Conservation (phyloP, 2,329 filamentous ascomycete species). For the Talaromyces funiculosus region DNA sequence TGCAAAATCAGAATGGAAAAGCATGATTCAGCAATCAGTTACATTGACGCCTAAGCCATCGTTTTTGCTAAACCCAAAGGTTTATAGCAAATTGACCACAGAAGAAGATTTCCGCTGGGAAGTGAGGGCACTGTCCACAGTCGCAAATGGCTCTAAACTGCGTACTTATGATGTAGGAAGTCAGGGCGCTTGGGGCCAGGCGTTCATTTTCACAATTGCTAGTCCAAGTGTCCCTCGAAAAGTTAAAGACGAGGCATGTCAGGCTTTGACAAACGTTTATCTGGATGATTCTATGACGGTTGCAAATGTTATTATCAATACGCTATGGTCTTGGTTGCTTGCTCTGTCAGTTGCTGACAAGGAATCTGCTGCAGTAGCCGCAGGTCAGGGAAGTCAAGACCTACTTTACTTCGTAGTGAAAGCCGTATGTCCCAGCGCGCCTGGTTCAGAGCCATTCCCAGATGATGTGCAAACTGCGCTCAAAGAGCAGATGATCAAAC, state of each 20-base stretch:
- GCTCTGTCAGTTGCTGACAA: constrained; percentile 66
- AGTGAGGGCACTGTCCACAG: constrained; percentile 60
- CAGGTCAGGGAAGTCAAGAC: constrained; percentile 60
- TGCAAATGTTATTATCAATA: constrained; percentile 60
- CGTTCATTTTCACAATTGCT: constrained; percentile 72
- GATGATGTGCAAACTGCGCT: constrained; percentile 48
- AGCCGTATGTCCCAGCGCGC: constrained; percentile 35
- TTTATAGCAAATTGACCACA: constrained; percentile 71
- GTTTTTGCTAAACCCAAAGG: constrained; percentile 74
- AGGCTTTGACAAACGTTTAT: constrained; percentile 62
- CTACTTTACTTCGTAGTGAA: constrained; percentile 53
- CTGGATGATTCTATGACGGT: constrained; percentile 52
- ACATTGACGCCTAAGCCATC: constrained; percentile 73
- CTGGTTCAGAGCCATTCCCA: constrained; percentile 22
- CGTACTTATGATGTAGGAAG: constrained; percentile 43
- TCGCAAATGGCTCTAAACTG: constrained; percentile 52
- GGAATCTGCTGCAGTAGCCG: constrained; percentile 63
- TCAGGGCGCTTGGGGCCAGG: constrained; percentile 73
- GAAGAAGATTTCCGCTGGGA: constrained; percentile 78
- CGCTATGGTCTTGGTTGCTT: constrained; percentile 75
- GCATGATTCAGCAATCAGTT: constrained; percentile 60
- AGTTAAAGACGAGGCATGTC: constrained; percentile 59
- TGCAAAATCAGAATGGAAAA: constrained; percentile 30
- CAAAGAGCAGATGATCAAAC: constrained; percentile 65
- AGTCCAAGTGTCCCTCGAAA: constrained; percentile 56